Conservation (phyloP, 371 early-diverging fungal genomes). For the Neoconidiobolus thromboides region DNA sequence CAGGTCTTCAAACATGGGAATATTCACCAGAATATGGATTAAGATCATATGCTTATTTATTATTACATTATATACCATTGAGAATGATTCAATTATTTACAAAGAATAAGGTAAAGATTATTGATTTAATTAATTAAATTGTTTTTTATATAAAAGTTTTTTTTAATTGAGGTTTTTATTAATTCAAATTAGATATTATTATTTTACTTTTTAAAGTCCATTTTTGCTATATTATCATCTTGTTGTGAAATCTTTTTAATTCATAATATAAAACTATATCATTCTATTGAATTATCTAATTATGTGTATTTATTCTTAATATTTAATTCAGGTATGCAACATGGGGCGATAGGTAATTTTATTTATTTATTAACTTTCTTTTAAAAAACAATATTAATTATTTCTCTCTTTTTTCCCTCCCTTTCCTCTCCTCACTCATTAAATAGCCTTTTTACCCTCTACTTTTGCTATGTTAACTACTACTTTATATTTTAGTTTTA, state of each 20-base stretch:
- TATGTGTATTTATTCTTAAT: constrained; percentile 39
- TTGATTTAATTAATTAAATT: not conserved
- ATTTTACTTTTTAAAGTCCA: constrained; percentile 50
- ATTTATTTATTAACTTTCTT: not conserved
- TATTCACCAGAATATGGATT: constrained; percentile 77
- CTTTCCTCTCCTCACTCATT: not conserved
- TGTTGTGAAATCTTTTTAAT: constrained; percentile 55
- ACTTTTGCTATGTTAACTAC: constrained; percentile 78
- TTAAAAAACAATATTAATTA: too few species aligned
- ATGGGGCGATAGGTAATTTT: constrained; percentile 41
- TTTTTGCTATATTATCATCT: constrained; percentile 39
- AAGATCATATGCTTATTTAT: constrained; percentile 68
- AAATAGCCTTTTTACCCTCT: constrained; percentile 65
- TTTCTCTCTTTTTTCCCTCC: too few species aligned
- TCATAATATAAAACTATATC: constrained; percentile 31
- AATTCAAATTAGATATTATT: not conserved
- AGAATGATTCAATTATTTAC: constrained; percentile 21
- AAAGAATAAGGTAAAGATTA: constrained; percentile 19
- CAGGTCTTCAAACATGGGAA: constrained; percentile 92
- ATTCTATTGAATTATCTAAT: constrained; percentile 44
- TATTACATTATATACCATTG: constrained; percentile 31
- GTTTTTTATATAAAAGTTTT: not conserved
- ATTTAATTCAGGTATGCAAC: constrained; percentile 71
- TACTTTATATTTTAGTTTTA: constrained; percentile 18
- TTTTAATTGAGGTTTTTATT: not conserved